Evolutionary conservation across 345 rosid genomes (phyloP).

Genomic region (Adansonia digitata): DNA sequence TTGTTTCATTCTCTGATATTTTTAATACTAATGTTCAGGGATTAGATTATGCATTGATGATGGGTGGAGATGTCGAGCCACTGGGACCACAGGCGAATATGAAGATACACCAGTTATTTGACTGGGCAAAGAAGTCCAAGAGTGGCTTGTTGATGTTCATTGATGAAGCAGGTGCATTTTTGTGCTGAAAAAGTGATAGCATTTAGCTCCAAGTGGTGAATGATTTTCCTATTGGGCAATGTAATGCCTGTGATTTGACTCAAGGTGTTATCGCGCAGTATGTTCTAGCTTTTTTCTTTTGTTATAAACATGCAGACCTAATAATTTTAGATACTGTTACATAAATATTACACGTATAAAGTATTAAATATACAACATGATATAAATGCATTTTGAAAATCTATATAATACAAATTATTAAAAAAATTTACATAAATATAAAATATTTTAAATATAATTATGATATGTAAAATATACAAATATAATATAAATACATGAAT

Average conservation of each 20-base stretch:
- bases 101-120: constrained; percentile 91
- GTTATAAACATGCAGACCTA: background rate
- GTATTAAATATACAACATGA: no score
- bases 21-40: constrained; percentile 54
- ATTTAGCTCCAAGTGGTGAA: background rate
- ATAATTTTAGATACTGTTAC: background rate
- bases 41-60: constrained; percentile 96
- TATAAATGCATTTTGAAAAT: no score
- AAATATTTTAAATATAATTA: no score
- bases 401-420: no score
- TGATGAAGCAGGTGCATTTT: constrained; percentile 97
- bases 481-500: no score
- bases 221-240: background rate
- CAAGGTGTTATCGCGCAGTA: background rate
- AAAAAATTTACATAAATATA: no score
- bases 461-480: no score
- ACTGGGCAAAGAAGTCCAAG: constrained; percentile 89
- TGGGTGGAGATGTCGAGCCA: constrained; percentile 97
- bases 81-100: constrained; percentile 96
- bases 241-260: background rate
- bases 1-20: constrained; percentile 8
- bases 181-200: constrained; percentile 79
- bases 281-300: background rate
- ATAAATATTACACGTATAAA: no score
- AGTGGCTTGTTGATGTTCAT: constrained; percentile 85